A percentile compares a stretch with the other conserved stretches of the same genome.
These are phyloP conservation scores for Ophiostoma fasciatum DNA, from an alignment of 2,329 filamentous ascomycete genomes.

Conservation along the genomic window DNA sequence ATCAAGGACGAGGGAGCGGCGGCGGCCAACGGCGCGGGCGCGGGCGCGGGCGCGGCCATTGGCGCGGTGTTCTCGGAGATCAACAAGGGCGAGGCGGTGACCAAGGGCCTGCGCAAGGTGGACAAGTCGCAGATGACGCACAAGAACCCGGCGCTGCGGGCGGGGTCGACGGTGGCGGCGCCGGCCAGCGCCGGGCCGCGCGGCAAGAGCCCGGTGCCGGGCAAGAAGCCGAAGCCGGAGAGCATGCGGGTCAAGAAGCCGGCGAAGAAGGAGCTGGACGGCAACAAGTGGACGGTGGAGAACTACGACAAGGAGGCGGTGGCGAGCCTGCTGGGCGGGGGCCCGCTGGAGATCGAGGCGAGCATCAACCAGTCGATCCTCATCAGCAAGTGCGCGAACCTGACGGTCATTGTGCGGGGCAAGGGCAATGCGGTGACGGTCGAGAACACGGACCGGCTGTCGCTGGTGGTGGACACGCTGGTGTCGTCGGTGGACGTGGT, in stretches of 20 bases:
- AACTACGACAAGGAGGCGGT: conserved; percentile 68
- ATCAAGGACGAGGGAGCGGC: conserved; percentile 34
- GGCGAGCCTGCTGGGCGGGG: conserved; percentile 2
- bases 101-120: conserved; percentile 78
- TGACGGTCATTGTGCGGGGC: conserved; percentile 74
- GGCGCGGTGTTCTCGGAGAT: conserved; percentile 83
- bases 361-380: conserved; percentile 77
- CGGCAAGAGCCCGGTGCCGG: conserved; percentile 75
- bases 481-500: conserved; percentile 89
- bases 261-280: conserved; percentile 61
- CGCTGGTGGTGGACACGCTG: conserved; percentile 75
- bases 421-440: conserved; percentile 96
- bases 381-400: conserved; percentile 83
- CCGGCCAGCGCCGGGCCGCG: conserved; percentile 28
- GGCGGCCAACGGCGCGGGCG: conserved; percentile 25
- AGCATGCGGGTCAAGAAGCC: conserved; percentile 76
- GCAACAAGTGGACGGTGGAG: conserved; percentile 93
- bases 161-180: conserved; percentile 46
- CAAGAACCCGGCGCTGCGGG: conserved; percentile 82
- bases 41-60: conserved; percentile 49
- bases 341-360: conserved; percentile 65
- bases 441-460: conserved; percentile 75
- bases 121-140: conserved; percentile 96
- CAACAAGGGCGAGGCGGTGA: conserved; percentile 81
- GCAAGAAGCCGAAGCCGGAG: conserved; percentile 75